phyloP scores from a whole-genome alignment of 768 basidiomycete species.

The Russula abietina region DNA sequence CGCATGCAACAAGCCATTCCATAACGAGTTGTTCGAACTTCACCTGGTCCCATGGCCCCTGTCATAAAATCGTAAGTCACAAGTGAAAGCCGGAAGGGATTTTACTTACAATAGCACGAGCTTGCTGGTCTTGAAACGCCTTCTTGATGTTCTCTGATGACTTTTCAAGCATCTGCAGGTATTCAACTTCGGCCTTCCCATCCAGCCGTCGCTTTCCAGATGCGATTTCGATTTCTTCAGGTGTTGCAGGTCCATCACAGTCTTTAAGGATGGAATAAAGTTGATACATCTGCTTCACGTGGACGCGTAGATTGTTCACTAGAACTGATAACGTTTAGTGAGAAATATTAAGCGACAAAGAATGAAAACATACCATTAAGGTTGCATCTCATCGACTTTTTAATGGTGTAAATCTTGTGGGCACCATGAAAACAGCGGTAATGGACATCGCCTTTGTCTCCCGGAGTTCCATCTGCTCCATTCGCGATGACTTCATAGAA shows the following conservation, averaged over 20 bases:
- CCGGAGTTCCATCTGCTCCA: neutral
- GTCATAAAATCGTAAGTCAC: neutral
- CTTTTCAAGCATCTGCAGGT: neutral
- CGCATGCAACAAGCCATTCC: neutral
- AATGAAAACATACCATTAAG: neutral
- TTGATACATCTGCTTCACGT: neutral
- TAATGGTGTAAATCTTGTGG: neutral
- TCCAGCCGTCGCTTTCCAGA: neutral
- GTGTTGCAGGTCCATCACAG: neutral
- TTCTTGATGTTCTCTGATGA: neutral
- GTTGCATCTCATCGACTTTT: neutral
- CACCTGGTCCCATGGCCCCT: neutral
- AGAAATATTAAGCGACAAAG: neutral
- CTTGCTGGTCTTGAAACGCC: neutral
- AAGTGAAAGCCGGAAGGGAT: neutral
- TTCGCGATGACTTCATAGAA: neutral
- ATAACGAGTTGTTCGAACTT: neutral
- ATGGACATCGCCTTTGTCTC: neutral
- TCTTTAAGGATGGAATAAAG: neutral
- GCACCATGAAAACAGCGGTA: too few relatives aligned
- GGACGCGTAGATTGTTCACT: neutral
- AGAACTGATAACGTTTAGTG: neutral
- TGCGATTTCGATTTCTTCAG: neutral
- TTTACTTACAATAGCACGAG: neutral
- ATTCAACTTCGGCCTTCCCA: too few relatives aligned